Conservation (phyloP, 1,284 basidiomycete genomes). For the Ustilago curta region DNA sequence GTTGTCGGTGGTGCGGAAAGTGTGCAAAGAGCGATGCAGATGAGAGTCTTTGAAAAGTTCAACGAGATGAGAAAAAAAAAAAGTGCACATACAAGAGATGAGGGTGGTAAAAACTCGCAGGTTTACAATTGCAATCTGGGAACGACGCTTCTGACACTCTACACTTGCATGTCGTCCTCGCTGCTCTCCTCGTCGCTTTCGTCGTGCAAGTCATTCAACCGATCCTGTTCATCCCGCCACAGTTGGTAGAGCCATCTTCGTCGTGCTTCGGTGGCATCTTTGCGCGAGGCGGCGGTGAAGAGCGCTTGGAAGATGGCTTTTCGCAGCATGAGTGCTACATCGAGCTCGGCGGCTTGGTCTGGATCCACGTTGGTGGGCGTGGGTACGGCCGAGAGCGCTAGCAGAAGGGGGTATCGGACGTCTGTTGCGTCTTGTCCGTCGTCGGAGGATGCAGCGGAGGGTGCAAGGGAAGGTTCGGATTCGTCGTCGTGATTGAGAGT, state of each 20-base stretch:
- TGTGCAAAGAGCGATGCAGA: too few species aligned
- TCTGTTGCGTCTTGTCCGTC: slow-evolving; percentile 19
- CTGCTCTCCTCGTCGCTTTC: slow-evolving; percentile 1
- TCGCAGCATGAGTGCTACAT: slow-evolving; percentile 71
- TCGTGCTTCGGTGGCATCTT: slow-evolving; percentile 80
- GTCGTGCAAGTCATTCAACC: slow-evolving; percentile 26
- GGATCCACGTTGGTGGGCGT: slow-evolving; percentile 15
- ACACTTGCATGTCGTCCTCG: not conserved
- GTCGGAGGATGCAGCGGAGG: slow-evolving; percentile 3
- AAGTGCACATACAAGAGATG: too few species aligned
- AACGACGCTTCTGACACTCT: not conserved
- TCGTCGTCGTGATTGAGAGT: slow-evolving; percentile 16
- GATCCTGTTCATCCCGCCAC: slow-evolving; percentile 75
- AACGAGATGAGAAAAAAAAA: not conserved
- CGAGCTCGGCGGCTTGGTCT: slow-evolving; percentile 10
- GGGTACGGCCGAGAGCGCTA: slow-evolving; percentile 43
- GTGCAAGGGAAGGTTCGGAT: slow-evolving; percentile 13
- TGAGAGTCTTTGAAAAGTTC: too few species aligned
- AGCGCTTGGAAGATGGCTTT: slow-evolving; percentile 76
- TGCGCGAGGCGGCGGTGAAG: slow-evolving; percentile 81
- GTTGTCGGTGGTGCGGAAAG: too few species aligned
- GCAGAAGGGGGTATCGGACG: slow-evolving; percentile 31
- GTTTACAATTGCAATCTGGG: too few species aligned
- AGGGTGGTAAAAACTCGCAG: not conserved
- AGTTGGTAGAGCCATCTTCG: slow-evolving; percentile 84